These are phyloP conservation scores for Cytospora schulzeri DNA, from an alignment of 2,329 filamentous ascomycete genomes.

Conservation along the genomic window DNA sequence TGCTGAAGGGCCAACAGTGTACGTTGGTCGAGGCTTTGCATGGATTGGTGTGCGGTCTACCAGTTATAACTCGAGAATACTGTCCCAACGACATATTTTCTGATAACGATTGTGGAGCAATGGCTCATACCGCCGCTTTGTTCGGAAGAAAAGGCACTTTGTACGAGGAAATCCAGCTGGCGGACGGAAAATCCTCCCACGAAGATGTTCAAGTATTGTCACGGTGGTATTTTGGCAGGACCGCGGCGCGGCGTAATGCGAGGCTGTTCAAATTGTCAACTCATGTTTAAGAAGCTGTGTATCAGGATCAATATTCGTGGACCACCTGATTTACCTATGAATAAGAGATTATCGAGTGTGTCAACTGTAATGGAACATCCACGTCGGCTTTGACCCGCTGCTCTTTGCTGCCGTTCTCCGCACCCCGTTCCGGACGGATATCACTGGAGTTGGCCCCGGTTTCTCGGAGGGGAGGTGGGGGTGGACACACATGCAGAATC, in stretches of 20 bases:
- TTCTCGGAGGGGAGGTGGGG: slow-evolving; percentile 13
- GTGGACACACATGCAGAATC: neutral
- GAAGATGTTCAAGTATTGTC: too few relatives aligned
- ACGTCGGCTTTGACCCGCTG: neutral
- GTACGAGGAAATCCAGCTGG: neutral
- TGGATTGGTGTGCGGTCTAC: neutral
- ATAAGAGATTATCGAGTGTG: neutral
- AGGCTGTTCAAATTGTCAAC: too few relatives aligned
- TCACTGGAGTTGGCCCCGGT: slow-evolving; percentile 13
- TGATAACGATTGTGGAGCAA: neutral
- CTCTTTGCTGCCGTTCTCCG: neutral
- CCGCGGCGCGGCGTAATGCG: too few relatives aligned
- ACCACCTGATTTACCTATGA: neutral
- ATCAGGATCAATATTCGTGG: too few relatives aligned
- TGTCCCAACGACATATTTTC: neutral
- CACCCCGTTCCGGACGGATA: neutral
- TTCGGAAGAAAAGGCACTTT: too few relatives aligned
- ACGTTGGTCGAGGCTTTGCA: neutral
- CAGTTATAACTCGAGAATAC: neutral
- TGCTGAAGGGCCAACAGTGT: neutral
- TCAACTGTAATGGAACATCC: neutral
- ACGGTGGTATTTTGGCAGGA: too few relatives aligned
- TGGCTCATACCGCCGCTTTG: neutral
- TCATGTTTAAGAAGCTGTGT: too few relatives aligned
- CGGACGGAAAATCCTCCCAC: too few relatives aligned